Evolutionary conservation across 2,329 filamentous ascomycete species (phyloP), one percentile per base, ranked within the genome.

Genomic region (Blumeriella jaapii): DNA sequence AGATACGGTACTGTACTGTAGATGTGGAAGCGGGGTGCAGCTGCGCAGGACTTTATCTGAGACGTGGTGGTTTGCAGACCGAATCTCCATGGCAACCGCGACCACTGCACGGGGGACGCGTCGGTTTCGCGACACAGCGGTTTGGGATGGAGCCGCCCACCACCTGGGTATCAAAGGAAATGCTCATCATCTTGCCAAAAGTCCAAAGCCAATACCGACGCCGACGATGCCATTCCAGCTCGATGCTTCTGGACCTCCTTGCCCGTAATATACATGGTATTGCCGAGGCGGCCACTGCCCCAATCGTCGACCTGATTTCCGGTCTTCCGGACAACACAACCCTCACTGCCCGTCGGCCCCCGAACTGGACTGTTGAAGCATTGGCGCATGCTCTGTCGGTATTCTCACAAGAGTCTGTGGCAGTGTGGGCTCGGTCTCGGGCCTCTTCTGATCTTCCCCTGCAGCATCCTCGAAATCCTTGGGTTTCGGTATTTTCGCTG

Each of bases 381-480:
- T 62, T 16, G 74, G 74, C 9, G 74, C 75, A 58, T 87, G 82
- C 47, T 89, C 80, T 11, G 82, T 86, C 1, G 84, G 84, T 47
- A 91, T 89, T 44, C 84, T 74, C 22, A 93, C 84, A 11, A 93
- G 67, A 12, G 83, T 89, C 54, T 89, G 81, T 2, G 84, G 84
- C 25, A 91, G 63, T 25, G 71, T 61, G n/a, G 67, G 51, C 16
- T 49, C 58, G 13, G 46, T 30, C 9, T 53, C 51, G 8, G 46
- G 36, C 19, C 59, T 58, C 36, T 61, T 48, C 33, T 65, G 58
- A 22, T 63, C 58, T 2, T 58, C 51, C 27, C 64, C 59, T 32
- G 58, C 54, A 17, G 62, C 59, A 48, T 59, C 58, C 15, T 55
- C 55, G 4, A 48, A 53, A 10, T 58, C 56, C 44, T 68, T 67